These are phyloP conservation scores for Balansia obtecta DNA, from an alignment of 2,329 filamentous ascomycete species.

Conservation along the genomic window DNA sequence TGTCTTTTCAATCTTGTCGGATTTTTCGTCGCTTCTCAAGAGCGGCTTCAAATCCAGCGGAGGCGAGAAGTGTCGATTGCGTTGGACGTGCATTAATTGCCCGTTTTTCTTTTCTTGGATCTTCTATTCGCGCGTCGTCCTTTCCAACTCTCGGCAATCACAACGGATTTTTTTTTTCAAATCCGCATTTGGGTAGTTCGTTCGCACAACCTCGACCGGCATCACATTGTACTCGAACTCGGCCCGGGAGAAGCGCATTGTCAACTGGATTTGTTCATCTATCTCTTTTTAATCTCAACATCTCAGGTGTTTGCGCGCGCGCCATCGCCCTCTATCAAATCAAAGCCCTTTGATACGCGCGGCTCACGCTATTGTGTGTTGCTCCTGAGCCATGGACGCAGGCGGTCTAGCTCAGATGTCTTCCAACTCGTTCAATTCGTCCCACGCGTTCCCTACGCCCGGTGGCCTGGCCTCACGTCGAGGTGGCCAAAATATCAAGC, in stretches of 20 bases:
- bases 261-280: not conserved
- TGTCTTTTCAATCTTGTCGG: not conserved
- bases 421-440: constrained; percentile 66
- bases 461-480: constrained; percentile 75
- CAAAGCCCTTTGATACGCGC: not conserved
- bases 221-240: not conserved
- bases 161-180: not conserved
- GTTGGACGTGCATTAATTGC: not conserved
- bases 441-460: constrained; percentile 62
- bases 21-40: not conserved
- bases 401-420: constrained; percentile 99
- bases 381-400: constrained; percentile 62
- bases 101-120: constrained; percentile 1
- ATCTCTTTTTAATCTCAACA: not conserved
- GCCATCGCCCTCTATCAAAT: not conserved
- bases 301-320: not conserved
- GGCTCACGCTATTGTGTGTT: not conserved
- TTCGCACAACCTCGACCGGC: not conserved
- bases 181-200: not conserved
- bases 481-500: constrained; percentile 81
- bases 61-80: constrained; percentile 4
- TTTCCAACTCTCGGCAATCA: constrained; percentile 2
- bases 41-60: not conserved
- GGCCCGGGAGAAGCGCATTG: not conserved
- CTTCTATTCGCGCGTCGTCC: not conserved